Evolutionary conservation across 2,329 filamentous ascomycete genomes (phyloP).

Genomic region (Fusarium sp.): DNA sequence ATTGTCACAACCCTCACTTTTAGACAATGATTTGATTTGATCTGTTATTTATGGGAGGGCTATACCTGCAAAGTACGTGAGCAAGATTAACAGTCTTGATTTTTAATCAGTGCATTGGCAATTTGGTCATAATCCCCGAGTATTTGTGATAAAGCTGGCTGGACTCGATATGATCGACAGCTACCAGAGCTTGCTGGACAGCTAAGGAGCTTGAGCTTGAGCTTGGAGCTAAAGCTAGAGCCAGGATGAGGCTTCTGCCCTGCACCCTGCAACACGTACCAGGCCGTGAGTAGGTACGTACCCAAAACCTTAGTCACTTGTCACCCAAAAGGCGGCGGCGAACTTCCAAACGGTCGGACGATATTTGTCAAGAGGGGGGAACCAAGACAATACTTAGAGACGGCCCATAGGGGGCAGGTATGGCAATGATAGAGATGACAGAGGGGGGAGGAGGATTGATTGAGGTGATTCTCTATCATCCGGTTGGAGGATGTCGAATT

Average conservation of each 20-base stretch:
- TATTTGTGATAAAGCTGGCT: not conserved
- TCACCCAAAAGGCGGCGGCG: slow-evolving; percentile 19
- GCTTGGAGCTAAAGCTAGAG: not conserved
- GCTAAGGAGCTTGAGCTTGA: slow-evolving; percentile 19
- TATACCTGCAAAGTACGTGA: slow-evolving; percentile 24
- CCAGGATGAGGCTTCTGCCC: not conserved
- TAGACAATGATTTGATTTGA: slow-evolving; percentile 6
- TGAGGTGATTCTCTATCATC: slow-evolving; percentile 1
- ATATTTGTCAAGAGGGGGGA: slow-evolving; percentile 24
- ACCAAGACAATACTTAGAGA: no score
- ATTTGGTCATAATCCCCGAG: slow-evolving; percentile 5
- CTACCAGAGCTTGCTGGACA: slow-evolving; percentile 15
- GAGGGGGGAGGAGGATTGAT: slow-evolving; percentile 8
- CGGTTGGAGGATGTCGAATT: slow-evolving; percentile 23
- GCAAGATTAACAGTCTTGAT: not conserved
- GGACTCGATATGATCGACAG: slow-evolving; percentile 27
- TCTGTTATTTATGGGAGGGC: not conserved
- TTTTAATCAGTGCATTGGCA: slow-evolving; percentile 1
- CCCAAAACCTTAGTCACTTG: slow-evolving; percentile 12
- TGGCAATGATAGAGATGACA: slow-evolving; percentile 6
- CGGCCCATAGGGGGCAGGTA: not conserved
- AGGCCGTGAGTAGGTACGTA: not conserved
- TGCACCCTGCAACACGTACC: not conserved
- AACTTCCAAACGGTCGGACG: slow-evolving; percentile 8
- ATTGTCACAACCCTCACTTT: not conserved